These are phyloP conservation scores for Verticillium albo-atrum DNA, from an alignment of 2,329 filamentous ascomycete species.

Conservation along the genomic window DNA sequence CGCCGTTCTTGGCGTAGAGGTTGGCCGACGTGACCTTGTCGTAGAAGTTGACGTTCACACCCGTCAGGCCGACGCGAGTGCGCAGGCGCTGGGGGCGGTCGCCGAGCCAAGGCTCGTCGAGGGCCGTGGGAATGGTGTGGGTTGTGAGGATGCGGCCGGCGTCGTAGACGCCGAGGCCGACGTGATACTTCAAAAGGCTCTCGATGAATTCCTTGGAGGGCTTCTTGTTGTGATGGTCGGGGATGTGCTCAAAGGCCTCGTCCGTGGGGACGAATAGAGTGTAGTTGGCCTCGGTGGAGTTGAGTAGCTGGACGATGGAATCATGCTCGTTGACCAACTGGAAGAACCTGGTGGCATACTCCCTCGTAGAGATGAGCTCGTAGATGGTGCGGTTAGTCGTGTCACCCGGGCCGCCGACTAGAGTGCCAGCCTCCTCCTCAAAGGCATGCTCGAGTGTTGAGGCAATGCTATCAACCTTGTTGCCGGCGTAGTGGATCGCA, in stretches of 20 bases:
- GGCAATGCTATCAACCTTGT: slow-evolving; percentile 24
- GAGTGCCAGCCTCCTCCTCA: slow-evolving; percentile 2
- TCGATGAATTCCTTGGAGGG: slow-evolving; percentile 67
- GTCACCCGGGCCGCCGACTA: slow-evolving; percentile 14
- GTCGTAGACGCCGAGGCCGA: slow-evolving; percentile 63
- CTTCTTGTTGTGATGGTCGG: slow-evolving; percentile 44
- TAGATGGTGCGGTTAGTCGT: slow-evolving; percentile 70
- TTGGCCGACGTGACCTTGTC: slow-evolving; percentile 65
- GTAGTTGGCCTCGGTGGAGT: slow-evolving; percentile 68
- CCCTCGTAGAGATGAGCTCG: slow-evolving; percentile 69
- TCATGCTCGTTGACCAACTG: slow-evolving; percentile 70
- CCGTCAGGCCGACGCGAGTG: slow-evolving; percentile 56
- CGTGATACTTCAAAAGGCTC: slow-evolving; percentile 68
- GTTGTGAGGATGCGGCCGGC: slow-evolving; percentile 60
- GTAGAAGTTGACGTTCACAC: slow-evolving; percentile 73
- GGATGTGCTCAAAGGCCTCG: slow-evolving; percentile 64
- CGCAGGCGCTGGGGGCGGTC: slow-evolving; percentile 68
- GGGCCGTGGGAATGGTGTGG: slow-evolving; percentile 70
- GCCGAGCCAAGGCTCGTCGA: slow-evolving; percentile 56
- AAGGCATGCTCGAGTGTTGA: slow-evolving; percentile 9
- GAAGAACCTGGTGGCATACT: slow-evolving; percentile 73
- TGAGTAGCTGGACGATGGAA: slow-evolving; percentile 68
- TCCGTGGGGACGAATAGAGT: slow-evolving; percentile 81
- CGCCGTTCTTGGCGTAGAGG: slow-evolving; percentile 71
- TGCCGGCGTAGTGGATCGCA: slow-evolving; percentile 21